phyloP scores from a whole-genome alignment of 2,329 filamentous ascomycete genomes.

The Fusarium tupiense region DNA sequence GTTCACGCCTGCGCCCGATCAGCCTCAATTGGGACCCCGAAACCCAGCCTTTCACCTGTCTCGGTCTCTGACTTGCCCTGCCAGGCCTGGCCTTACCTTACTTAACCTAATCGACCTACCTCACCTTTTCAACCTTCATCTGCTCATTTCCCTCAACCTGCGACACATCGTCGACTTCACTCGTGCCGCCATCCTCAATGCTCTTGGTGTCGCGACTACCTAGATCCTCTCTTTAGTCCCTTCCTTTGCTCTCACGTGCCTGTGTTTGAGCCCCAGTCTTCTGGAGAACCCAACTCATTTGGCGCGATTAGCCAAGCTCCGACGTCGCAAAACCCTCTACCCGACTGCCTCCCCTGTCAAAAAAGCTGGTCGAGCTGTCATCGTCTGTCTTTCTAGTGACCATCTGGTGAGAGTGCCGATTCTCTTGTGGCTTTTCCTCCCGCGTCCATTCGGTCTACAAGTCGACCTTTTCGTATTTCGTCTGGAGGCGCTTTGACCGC shows the following conservation, averaged over 20 bases:
- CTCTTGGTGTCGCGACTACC: conserved; percentile 12
- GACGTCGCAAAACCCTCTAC: conserved; percentile 40
- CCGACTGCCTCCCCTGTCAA: conserved; percentile 21
- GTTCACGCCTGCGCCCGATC: conserved; percentile 38
- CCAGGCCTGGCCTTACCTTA: background rate
- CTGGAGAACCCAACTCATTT: conserved; percentile 32
- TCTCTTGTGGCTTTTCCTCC: conserved; percentile 10
- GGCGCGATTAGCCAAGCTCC: conserved; percentile 39
- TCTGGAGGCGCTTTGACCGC: conserved; percentile 23
- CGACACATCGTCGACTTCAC: background rate
- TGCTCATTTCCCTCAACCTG: conserved; percentile 8
- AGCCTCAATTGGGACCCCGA: conserved; percentile 42
- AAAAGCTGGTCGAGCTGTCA: conserved; percentile 2
- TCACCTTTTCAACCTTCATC: conserved; percentile 21
- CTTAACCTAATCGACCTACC: background rate
- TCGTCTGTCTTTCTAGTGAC: conserved; percentile 6
- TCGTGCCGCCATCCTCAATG: conserved; percentile 1
- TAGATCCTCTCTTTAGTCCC: background rate
- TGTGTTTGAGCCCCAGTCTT: conserved; percentile 21
- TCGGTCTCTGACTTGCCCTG: background rate
- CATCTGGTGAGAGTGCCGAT: conserved; percentile 20
- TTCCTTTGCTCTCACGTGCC: conserved; percentile 28
- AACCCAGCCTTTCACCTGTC: conserved; percentile 35
- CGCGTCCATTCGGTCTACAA: conserved; percentile 12
- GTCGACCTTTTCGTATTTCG: conserved; percentile 8